Evolutionary conservation across 495 filamentous ascomycete species (phyloP).

Genomic region (Penicillium crystallinum): DNA sequence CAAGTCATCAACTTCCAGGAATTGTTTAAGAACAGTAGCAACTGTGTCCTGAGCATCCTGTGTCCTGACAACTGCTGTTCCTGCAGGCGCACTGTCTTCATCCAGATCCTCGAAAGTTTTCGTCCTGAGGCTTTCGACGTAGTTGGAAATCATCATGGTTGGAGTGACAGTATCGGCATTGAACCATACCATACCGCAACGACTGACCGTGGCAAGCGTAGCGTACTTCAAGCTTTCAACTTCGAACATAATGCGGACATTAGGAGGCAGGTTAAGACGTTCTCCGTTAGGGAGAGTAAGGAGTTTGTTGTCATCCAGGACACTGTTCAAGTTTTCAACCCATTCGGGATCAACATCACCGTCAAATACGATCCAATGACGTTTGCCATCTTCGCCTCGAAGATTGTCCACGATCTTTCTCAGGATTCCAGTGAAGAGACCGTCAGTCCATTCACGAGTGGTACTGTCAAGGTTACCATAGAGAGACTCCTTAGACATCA

Average conservation of each 20-base stretch:
- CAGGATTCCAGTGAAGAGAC: constrained; percentile 94
- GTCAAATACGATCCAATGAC: constrained; percentile 99
- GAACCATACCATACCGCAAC: constrained; percentile 99
- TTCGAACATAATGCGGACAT: constrained; percentile 99
- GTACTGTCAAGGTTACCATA: constrained; percentile 95
- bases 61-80: constrained; percentile 71
- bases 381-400: constrained; percentile 89
- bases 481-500: constrained; percentile 97
- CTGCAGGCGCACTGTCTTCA: constrained; percentile 77
- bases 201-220: constrained; percentile 92
- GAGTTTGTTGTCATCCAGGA: constrained; percentile 97
- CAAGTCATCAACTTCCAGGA: constrained; percentile 72
- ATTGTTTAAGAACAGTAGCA: constrained; percentile 68
- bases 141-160: constrained; percentile 87
- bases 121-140: constrained; percentile 74
- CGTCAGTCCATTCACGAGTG: constrained; percentile 97
- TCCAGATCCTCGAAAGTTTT: constrained; percentile 89
- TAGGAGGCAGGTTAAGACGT: constrained; percentile 85
- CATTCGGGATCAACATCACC: constrained; percentile 98
- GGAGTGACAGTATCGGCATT: constrained; percentile 94
- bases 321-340: constrained; percentile 99
- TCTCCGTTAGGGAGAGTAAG: constrained; percentile 96
- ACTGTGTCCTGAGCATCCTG: constrained; percentile 70
- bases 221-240: constrained; percentile 98
- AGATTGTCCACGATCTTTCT: constrained; percentile 98